Evolutionary conservation across 768 basidiomycete genomes (phyloP).

Genomic region (Trametes cingulata): DNA sequence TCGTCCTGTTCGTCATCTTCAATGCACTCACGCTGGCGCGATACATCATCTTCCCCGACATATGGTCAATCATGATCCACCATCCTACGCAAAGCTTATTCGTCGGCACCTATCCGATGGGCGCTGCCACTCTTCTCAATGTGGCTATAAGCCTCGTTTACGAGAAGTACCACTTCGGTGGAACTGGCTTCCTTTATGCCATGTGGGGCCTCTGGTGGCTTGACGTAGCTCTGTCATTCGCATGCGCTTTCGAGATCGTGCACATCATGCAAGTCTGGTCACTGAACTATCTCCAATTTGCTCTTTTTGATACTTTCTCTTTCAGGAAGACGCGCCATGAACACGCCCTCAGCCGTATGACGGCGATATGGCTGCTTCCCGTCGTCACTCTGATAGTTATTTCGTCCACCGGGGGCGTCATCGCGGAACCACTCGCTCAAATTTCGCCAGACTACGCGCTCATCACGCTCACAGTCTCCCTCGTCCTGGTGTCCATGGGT

Average conservation of each 20-base stretch:
- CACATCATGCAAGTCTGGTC: constrained; percentile 59
- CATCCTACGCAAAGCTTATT: constrained; percentile 55
- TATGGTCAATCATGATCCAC: constrained; percentile 49
- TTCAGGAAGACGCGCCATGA: constrained; percentile 58
- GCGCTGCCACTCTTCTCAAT: constrained; percentile 56
- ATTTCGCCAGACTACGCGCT: constrained; percentile 51
- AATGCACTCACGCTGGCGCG: constrained; percentile 45
- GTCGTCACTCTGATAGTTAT: constrained; percentile 74
- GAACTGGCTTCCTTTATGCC: constrained; percentile 50
- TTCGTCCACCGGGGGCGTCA: constrained; percentile 62
- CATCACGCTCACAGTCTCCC: constrained; percentile 52
- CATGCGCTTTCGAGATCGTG: constrained; percentile 61
- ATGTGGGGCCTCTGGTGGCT: constrained; percentile 75
- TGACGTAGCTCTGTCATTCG: constrained; percentile 53
- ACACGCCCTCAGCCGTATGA: constrained; percentile 57
- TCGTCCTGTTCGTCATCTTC: constrained; percentile 55
- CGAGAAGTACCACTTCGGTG: constrained; percentile 48
- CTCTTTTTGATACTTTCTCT: too few relatives aligned
- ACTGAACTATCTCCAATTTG: background rate
- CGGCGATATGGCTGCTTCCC: constrained; percentile 72
- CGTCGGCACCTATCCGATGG: constrained; percentile 57
- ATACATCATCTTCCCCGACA: constrained; percentile 54
- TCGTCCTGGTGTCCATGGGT: constrained; percentile 58
- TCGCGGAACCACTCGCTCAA: constrained; percentile 50
- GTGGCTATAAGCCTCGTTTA: constrained; percentile 49